Evolutionary conservation across 2,329 filamentous ascomycete genomes (phyloP), one percentile per base, ranked within the genome.

Genomic region (Fusarium cyanostomum): DNA sequence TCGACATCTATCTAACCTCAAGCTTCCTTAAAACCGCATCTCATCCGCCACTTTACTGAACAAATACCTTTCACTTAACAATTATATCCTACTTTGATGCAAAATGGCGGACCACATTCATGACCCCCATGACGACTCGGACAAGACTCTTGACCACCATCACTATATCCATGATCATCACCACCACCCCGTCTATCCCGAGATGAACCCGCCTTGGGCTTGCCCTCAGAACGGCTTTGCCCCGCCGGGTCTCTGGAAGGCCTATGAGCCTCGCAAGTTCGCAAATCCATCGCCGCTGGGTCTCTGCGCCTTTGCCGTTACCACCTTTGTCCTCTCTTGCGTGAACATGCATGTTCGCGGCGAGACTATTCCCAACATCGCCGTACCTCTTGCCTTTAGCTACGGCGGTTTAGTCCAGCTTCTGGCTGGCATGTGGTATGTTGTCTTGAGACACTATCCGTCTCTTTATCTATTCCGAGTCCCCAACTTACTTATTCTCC

Each of bases 351-450:
- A 85, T 50, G 80, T 88, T 3, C 84, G 87, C 11, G 83, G 81
- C 55, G 80, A 93, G 52, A 76, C 77, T 2, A 75, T 73, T 3
- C 88, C 90, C 42, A 90, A 87, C 73, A 84, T 94, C 52, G 87
- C 89, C 39, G 82, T 93, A 9, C 85, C 86, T 11, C 78, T 89
- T 13, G 90, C 90, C 7, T 89, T 89, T 68, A 91, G 84, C 21
- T 94, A 94, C 74, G 91, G 91, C 70, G 91, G 91, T 70, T 55
- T 72, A 13, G 86, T 94, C 37, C 92, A 95, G 80, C 82, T 94
- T 46, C 80, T 92, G 18, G 89, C 91, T 66, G 92, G 92, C 80
- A 95, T 94, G 92, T 95, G 92, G 92, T 92, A 84, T 76, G 86
- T n/a, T n/a, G n/a, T n/a, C n/a, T n/a, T n/a, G n/a, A n/a, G n/a